A percentile compares a stretch with the other conserved stretches of the same genome.
phyloP scores from a whole-genome alignment of 2,329 filamentous ascomycete genomes.

The Paecilomyces niveus region DNA sequence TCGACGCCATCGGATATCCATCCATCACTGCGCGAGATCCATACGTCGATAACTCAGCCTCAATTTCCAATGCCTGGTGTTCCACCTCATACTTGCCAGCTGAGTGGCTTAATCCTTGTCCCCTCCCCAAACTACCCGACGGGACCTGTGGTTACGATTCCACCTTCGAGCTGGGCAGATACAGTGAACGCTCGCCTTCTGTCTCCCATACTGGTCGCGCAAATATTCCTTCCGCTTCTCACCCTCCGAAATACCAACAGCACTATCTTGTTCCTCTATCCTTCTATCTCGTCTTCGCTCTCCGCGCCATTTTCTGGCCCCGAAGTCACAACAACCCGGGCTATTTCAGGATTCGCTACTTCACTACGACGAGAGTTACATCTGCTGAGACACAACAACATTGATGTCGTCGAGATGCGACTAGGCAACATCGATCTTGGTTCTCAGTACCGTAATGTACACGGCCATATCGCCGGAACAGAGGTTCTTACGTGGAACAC shows the following conservation, averaged over 20 bases:
- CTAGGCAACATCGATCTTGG: slow-evolving; percentile 86
- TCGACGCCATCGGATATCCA: slow-evolving; percentile 50
- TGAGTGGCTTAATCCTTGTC: slow-evolving; percentile 76
- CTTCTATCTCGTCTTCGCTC: slow-evolving; percentile 39
- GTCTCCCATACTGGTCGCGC: slow-evolving; percentile 79
- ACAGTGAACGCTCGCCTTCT: slow-evolving; percentile 88
- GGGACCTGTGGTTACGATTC: slow-evolving; percentile 77
- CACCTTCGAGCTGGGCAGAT: slow-evolving; percentile 77
- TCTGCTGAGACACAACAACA: slow-evolving; percentile 52
- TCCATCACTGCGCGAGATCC: slow-evolving; percentile 64
- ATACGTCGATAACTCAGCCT: slow-evolving; percentile 63
- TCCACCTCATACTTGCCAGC: slow-evolving; percentile 64
- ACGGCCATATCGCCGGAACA: slow-evolving; percentile 37
- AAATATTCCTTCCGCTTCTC: slow-evolving; percentile 78
- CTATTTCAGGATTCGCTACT: slow-evolving; percentile 76
- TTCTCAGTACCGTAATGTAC: slow-evolving; percentile 44
- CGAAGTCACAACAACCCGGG: slow-evolving; percentile 78
- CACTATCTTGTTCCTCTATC: slow-evolving; percentile 38
- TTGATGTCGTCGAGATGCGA: slow-evolving; percentile 80
- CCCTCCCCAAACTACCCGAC: slow-evolving; percentile 72
- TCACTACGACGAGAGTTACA: slow-evolving; percentile 73
- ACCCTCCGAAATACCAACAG: slow-evolving; percentile 51
- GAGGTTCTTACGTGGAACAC: slow-evolving; percentile 56
- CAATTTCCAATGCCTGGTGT: slow-evolving; percentile 71
- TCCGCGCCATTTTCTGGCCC: slow-evolving; percentile 51